Evolutionary conservation across 495 filamentous ascomycete genomes (phyloP).

Genomic region (Trichocladium antarcticum): DNA sequence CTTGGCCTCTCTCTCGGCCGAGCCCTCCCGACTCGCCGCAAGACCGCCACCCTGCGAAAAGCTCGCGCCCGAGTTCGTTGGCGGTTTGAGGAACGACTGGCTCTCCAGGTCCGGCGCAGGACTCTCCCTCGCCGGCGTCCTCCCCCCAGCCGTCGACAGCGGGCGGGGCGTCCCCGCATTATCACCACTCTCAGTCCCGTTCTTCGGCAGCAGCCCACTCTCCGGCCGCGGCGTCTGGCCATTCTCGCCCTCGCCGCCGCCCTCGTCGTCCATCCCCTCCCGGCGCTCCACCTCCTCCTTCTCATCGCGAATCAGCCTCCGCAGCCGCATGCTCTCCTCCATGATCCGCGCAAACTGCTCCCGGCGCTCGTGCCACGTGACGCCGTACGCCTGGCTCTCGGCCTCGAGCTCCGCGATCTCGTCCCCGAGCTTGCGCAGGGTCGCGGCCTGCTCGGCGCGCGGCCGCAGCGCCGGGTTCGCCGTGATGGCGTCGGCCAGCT

Average conservation of each 20-base stretch:
- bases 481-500: conserved; percentile 75
- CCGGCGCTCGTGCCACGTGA: conserved; percentile 74
- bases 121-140: conserved; percentile 56
- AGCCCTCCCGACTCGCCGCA: conserved; percentile 27
- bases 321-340: conserved; percentile 76
- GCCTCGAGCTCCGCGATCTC: conserved; percentile 82
- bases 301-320: conserved; percentile 81
- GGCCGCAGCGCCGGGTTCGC: conserved; percentile 66
- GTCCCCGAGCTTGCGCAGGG: conserved; percentile 65
- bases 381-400: conserved; percentile 69
- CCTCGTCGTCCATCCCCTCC: conserved; percentile 68
- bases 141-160: conserved; percentile 39
- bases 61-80: conserved; percentile 33
- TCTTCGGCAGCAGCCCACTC: conserved; percentile 28
- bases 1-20: conserved; percentile 7
- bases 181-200: conserved; percentile 26
- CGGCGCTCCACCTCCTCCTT: conserved; percentile 72
- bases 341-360: conserved; percentile 87
- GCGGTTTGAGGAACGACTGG: conserved; percentile 30
- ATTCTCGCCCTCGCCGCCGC: conserved; percentile 2
- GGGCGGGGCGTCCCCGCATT: conserved; percentile 39
- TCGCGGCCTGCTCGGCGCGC: conserved; percentile 68
- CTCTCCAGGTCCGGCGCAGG: conserved; percentile 21
- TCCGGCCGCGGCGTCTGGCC: conserved; percentile 35
- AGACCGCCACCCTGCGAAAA: conserved; percentile 35